Conservation (phyloP, 2,329 filamentous ascomycete genomes). For the Fonsecaea erecta region DNA sequence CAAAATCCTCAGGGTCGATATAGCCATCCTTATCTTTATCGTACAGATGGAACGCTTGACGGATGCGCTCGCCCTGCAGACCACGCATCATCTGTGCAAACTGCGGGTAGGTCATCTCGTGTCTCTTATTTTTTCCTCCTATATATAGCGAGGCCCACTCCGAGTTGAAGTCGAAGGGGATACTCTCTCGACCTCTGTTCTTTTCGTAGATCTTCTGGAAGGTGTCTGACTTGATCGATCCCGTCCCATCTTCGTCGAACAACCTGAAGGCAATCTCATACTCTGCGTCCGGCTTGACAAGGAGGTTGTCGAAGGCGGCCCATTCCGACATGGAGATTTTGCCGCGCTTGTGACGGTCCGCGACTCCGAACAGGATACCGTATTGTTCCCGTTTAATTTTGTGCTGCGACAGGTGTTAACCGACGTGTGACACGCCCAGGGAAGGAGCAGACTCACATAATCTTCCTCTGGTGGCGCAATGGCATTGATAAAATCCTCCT, state of each 20-base stretch:
- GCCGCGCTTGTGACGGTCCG: conserved; percentile 76
- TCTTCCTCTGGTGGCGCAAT: conserved; percentile 86
- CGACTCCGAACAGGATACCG: conserved; percentile 87
- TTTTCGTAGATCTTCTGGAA: conserved; percentile 83
- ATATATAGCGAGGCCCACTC: conserved; percentile 97
- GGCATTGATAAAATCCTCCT: conserved; percentile 87
- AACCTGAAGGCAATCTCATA: conserved; percentile 98
- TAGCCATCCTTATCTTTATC: conserved; percentile 92
- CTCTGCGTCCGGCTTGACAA: conserved; percentile 92
- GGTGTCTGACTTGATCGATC: conserved; percentile 85
- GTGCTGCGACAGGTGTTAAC: conserved; percentile 63
- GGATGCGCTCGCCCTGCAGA: conserved; percentile 91
- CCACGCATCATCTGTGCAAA: conserved; percentile 98
- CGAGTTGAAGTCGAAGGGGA: conserved; percentile 96
- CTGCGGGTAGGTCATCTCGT: conserved; percentile 91
- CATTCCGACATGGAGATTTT: conserved; percentile 82
- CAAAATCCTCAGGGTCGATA: conserved; percentile 94
- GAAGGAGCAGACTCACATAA: conserved; percentile 68
- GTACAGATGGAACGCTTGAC: conserved; percentile 90
- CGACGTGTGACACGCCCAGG: background rate
- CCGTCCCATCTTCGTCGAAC: conserved; percentile 84
- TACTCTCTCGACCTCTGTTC: conserved; percentile 81
- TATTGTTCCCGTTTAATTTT: conserved; percentile 98
- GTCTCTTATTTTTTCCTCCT: conserved; percentile 82
- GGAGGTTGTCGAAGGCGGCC: conserved; percentile 90